Percentiles rank a stretch among this genome's conserved stretches.
Evolutionary conservation across 345 rosid genomes (phyloP).

Genomic region (Eucalyptus lansdowneana): DNA sequence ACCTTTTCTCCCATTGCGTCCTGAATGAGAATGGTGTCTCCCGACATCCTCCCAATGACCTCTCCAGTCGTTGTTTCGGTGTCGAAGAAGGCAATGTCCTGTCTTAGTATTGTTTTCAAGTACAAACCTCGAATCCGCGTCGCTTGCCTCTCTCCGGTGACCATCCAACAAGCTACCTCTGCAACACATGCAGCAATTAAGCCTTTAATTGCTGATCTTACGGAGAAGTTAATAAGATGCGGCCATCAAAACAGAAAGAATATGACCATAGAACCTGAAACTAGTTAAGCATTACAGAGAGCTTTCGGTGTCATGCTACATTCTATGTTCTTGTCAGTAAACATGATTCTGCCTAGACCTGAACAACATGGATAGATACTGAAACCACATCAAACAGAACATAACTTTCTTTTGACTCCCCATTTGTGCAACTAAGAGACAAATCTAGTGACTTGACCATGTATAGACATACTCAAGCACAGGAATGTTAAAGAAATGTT

Average conservation of each 20-base stretch:
- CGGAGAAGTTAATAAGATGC: background rate
- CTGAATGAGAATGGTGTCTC: constrained; percentile 84
- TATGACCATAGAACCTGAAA: background rate
- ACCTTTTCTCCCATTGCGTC: constrained; percentile 97
- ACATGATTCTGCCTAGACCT: background rate
- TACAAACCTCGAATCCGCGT: constrained; percentile 64
- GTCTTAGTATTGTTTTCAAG: constrained; percentile 70
- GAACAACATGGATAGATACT: background rate
- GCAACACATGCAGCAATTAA: background rate
- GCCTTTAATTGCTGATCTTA: background rate
- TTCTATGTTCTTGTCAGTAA: background rate
- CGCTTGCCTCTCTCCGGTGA: constrained; percentile 80
- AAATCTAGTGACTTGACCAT: background rate
- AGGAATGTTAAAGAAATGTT: background rate
- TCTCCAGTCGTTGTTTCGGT: constrained; percentile 87
- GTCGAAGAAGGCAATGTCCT: constrained; percentile 77
- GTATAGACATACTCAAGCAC: background rate
- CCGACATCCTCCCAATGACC: constrained; percentile 86
- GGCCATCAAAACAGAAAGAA: background rate
- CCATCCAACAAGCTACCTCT: constrained; percentile 95
- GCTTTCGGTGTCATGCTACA: background rate
- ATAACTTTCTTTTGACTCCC: background rate
- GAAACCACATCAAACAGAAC: background rate
- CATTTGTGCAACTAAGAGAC: background rate
- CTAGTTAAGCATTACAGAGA: background rate